These are phyloP conservation scores for Lactifluus piperatus DNA, from an alignment of 768 basidiomycete genomes.

Conservation along the genomic window DNA sequence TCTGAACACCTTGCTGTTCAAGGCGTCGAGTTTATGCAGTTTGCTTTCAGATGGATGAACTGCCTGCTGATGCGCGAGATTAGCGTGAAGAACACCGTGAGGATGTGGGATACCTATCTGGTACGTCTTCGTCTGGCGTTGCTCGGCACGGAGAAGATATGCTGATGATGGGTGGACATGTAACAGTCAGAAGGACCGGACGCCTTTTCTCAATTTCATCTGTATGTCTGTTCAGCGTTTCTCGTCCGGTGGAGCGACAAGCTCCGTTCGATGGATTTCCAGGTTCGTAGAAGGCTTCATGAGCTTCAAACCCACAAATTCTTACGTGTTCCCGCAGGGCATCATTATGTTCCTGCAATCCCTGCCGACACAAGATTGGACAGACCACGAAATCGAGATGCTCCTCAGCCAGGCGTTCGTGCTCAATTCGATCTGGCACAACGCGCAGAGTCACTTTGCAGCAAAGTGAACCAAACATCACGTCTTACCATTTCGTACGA, in stretches of 20 bases:
- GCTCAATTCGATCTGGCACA: constrained; percentile 86
- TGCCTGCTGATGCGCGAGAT: constrained; percentile 97
- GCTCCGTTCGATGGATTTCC: constrained; percentile 95
- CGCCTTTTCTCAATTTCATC: constrained; percentile 97
- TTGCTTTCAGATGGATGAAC: constrained; percentile 99
- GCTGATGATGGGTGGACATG: background rate
- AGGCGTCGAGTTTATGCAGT: constrained; percentile 99
- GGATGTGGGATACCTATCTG: constrained; percentile 99
- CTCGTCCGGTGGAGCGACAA: constrained; percentile 93
- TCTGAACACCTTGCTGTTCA: constrained; percentile 77
- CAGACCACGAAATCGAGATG: constrained; percentile 92
- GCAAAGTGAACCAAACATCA: constrained; percentile 34
- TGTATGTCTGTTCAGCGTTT: constrained; percentile 97
- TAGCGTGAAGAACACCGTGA: constrained; percentile 90
- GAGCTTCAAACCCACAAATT: background rate
- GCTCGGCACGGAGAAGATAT: background rate
- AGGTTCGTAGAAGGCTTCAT: constrained; percentile 43
- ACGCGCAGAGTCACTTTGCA: constrained; percentile 80
- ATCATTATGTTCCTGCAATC: constrained; percentile 99
- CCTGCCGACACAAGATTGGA: constrained; percentile 87
- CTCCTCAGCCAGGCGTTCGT: constrained; percentile 95
- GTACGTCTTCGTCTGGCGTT: constrained; percentile 38
- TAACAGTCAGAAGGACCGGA: constrained; percentile 89
- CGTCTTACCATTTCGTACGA: background rate
- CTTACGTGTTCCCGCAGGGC: constrained; percentile 42